Evolutionary conservation across 75 land plant genomes (phyloP), one percentile per base, ranked within the genome.

Genomic region (Chamaecyparis obtusa): DNA sequence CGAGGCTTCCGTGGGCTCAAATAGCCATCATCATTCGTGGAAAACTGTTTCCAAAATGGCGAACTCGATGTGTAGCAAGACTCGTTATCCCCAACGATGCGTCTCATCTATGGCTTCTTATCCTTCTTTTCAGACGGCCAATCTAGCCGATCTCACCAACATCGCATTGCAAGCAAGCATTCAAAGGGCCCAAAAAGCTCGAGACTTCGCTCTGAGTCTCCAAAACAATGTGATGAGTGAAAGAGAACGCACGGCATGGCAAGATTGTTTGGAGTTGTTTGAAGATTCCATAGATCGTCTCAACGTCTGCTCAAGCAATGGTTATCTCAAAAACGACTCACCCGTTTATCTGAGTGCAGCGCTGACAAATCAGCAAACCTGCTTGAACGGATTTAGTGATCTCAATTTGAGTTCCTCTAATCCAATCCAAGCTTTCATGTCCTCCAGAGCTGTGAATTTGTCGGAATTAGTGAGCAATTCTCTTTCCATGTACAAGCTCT

Each of bases 311-410:
- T 79, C 43, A 30, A 79, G 82, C 49, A 79, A 79, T 27, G 9
- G 8, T 76, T 76, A 48, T 48, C 49, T 48, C 8, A 9, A 43
- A 2, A 37, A 77, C 0, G 43, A 13, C 43, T 13, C 83, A 17
- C 15, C 49, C 49, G 49, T 19, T 8, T 80, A 7, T 27, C 3
- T 80, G 27, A 80, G 83, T 7, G 83, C 83, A 80, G 46, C 83
- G 15, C 19, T 80, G n/a, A 80, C 83, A 43, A 80, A 80, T 21
- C 43, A n/a, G 5, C 46, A 80, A 17, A 80, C 83, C 83, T 80
- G 83, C 43, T 17, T 80, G 27, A 43, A 37, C 19, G 83, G 83
- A 37, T 80, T 80, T 32, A 11, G n/a, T 43, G 46, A 80, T 11
- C 46, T 41, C 46, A 80, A 80, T 32, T 24, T 37, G 27, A 9